A percentile compares a stretch with the other conserved stretches of the same genome.
Conservation (phyloP, 257 asterid species). For the Thymus quinquecostatus region DNA sequence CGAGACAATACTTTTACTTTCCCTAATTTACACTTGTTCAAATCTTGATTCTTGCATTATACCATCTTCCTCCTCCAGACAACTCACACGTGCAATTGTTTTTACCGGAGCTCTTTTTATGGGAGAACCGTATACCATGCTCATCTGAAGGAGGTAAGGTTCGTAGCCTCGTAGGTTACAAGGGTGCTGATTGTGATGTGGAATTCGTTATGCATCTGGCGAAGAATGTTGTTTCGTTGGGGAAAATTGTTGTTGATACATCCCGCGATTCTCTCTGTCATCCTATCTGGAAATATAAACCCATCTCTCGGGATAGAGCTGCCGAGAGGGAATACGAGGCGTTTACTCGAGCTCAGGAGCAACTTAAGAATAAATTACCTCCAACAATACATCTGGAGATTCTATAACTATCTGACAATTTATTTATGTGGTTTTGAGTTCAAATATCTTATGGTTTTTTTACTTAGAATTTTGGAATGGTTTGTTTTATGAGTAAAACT, state of each 20-base stretch:
- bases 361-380: not conserved
- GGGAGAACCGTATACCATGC: not conserved
- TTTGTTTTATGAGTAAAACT: too few species aligned
- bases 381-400: not conserved
- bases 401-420: too few species aligned
- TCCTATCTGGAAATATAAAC: not conserved
- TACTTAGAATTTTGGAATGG: too few species aligned
- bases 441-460: too few species aligned
- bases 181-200: not conserved
- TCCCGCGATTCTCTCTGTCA: not conserved
- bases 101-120: too few species aligned
- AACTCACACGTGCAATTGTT: not conserved
- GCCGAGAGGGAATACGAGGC: not conserved
- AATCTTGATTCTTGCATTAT: too few species aligned
- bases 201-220: not conserved
- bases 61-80: not conserved
- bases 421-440: too few species aligned
- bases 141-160: not conserved
- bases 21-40: too few species aligned
- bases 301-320: not conserved
- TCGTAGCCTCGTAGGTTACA: not conserved
- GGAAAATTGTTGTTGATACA: not conserved
- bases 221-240: not conserved
- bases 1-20: too few species aligned
- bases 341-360: not conserved